Evolutionary conservation across 345 rosid species (phyloP), one percentile per base, ranked within the genome.

Genomic region (Pugionium cornutum): DNA sequence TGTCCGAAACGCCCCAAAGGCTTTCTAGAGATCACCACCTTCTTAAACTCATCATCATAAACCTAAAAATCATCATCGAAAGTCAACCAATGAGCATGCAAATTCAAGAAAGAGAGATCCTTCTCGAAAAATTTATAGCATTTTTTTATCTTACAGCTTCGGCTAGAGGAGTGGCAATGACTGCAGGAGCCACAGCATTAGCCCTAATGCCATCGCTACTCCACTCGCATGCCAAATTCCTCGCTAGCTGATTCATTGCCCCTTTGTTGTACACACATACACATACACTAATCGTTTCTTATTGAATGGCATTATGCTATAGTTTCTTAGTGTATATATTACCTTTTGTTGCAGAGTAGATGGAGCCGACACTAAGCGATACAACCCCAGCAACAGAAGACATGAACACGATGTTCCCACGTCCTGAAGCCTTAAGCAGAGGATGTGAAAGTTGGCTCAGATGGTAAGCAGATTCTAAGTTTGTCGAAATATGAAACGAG

Each of bases 151-250:
- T 81, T 81, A 90, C 95, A 40, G 69, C 81, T 63, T 78, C 83
- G 71, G 84, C 85, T 80, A 90, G 72, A 35, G 89, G 76, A 44
- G 95, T 90, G 77, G 73, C 79, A 73, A 88, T 83, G 67, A 76
- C 83, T 83, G 85, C 89, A 76, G 95, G 92, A 44, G 91, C 95
- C 49, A 90, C 91, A 43, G 87, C 83, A 61, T 88, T 88, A 67
- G 80, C 75, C 75, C 89, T 84, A 69, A 90, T 90, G 34, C 82
- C 82, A 61, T 88, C 95, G 2, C 70, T 78, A 1, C 90, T 92
- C 95, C 95, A 90, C 63, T 90, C 97, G 48, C 90, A 88, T 30
- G 95, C 90, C 78, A 90, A 73, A 52, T 72, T 84, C 67, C 68
- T 86, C 18, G 92, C 84, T 36, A 90, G 85, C 76, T 86, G 95